These are phyloP conservation scores for Seminavis robusta DNA, from an alignment of 108 stramenopile genomes.

Conservation along the genomic window DNA sequence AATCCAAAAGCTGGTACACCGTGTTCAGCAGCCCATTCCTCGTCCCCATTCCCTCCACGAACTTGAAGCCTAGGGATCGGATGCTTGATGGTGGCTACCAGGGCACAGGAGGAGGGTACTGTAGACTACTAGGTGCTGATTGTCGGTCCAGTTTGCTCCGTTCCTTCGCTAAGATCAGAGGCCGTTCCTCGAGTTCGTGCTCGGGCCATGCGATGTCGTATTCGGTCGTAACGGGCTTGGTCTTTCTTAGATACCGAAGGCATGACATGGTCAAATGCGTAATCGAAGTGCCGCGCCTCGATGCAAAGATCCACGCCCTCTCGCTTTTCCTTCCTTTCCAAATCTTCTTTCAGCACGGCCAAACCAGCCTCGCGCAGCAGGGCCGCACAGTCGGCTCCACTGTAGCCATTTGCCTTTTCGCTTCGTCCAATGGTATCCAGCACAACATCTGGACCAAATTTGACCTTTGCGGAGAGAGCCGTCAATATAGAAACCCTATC, in stretches of 20 bases:
- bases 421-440: slow-evolving; percentile 64
- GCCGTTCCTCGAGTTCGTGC: slow-evolving; percentile 64
- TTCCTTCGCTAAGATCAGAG: too few relatives aligned
- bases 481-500: slow-evolving; percentile 83
- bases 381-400: slow-evolving; percentile 89
- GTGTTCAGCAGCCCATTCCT: too few relatives aligned
- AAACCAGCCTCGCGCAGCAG: slow-evolving; percentile 87
- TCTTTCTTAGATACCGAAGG: slow-evolving; percentile 85
- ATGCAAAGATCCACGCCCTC: slow-evolving; percentile 48
- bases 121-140: too few relatives aligned
- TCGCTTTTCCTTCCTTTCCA: neutral
- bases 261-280: slow-evolving; percentile 82
- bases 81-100: too few relatives aligned
- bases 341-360: slow-evolving; percentile 73
- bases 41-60: too few relatives aligned
- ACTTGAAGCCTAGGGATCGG: too few relatives aligned
- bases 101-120: too few relatives aligned
- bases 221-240: slow-evolving; percentile 75
- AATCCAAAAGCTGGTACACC: too few relatives aligned
- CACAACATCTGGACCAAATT: slow-evolving; percentile 63
- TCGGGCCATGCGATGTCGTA: slow-evolving; percentile 79
- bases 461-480: slow-evolving; percentile 60
- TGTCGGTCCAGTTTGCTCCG: too few relatives aligned
- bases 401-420: slow-evolving; percentile 75
- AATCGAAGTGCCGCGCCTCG: slow-evolving; percentile 60